These are phyloP conservation scores for Acanthamoeba sp. DNA, from an alignment of 208 protist species.

Conservation along the genomic window DNA sequence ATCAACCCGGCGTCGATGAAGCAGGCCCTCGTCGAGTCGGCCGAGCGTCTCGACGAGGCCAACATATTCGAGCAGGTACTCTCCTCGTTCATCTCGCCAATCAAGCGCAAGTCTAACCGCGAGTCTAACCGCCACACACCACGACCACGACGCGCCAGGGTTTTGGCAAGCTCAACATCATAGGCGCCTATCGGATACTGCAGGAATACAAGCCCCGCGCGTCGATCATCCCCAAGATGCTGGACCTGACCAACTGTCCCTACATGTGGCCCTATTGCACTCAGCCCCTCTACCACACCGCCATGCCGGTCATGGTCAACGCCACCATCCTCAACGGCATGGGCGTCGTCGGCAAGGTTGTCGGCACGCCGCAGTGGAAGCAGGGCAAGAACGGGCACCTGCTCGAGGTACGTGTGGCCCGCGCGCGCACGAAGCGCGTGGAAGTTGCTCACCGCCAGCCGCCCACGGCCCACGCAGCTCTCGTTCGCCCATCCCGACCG, in stretches of 20 bases:
- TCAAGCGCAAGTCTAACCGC: not conserved
- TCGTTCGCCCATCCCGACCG: constrained; percentile 66
- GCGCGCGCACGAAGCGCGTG: no score
- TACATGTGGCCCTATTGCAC: constrained; percentile 96
- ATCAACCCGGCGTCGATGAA: constrained; percentile 92
- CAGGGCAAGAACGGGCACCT: constrained; percentile 43
- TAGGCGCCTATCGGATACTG: constrained; percentile 80
- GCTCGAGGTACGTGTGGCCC: constrained; percentile 43
- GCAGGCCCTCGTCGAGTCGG: constrained; percentile 88
- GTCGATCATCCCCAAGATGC: constrained; percentile 78
- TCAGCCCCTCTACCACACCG: constrained; percentile 91
- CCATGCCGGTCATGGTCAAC: constrained; percentile 93
- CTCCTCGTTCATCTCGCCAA: not conserved
- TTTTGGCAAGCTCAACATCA: constrained; percentile 89
- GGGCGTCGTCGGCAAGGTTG: constrained; percentile 78
- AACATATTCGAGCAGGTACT: constrained; percentile 90
- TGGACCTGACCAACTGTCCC: constrained; percentile 89
- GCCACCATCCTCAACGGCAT: constrained; percentile 94
- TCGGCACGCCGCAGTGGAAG: constrained; percentile 44
- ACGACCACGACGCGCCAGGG: no score
- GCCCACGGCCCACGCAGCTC: not conserved
- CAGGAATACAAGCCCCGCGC: constrained; percentile 81
- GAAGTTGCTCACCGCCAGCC: not conserved
- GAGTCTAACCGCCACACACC: not conserved
- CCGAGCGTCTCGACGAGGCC: constrained; percentile 75